Evolutionary conservation across 2,329 filamentous ascomycete genomes (phyloP).

Genomic region (Epichloe coenophiala): DNA sequence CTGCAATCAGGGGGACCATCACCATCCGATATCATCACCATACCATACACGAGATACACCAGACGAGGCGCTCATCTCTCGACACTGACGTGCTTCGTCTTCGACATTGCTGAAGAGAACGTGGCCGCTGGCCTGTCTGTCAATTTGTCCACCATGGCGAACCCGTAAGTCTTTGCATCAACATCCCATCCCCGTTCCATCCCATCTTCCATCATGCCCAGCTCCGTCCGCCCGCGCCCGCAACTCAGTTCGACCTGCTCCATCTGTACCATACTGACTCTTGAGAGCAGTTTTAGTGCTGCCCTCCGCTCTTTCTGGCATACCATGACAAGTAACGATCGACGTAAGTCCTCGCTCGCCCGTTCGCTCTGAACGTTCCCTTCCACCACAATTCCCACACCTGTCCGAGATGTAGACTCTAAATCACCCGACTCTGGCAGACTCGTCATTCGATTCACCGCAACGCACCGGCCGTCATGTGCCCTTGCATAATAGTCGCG

Average conservation of each 20-base stretch:
- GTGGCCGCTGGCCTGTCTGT: neutral
- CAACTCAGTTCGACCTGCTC: neutral
- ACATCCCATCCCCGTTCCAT: no score
- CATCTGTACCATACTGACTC: neutral
- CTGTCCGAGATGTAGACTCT: neutral
- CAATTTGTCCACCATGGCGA: slow-evolving; percentile 8
- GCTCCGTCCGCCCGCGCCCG: neutral
- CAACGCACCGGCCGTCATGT: slow-evolving; percentile 86
- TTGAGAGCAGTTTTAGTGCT: slow-evolving; percentile 42
- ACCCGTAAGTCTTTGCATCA: slow-evolving; percentile 7
- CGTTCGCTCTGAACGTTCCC: neutral
- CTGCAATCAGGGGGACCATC: neutral
- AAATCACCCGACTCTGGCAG: slow-evolving; percentile 28
- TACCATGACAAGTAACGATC: slow-evolving; percentile 62
- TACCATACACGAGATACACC: neutral
- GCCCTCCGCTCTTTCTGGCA: slow-evolving; percentile 92
- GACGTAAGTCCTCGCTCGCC: slow-evolving; percentile 35
- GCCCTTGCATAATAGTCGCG: slow-evolving; percentile 68
- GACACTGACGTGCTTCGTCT: neutral
- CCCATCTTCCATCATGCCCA: neutral
- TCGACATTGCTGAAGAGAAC: neutral
- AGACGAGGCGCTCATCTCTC: neutral
- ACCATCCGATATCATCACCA: neutral
- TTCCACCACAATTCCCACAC: neutral
- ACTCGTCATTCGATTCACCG: slow-evolving; percentile 86